Conservation (phyloP, 345 rosid species). For the Aquilaria malaccensis region DNA sequence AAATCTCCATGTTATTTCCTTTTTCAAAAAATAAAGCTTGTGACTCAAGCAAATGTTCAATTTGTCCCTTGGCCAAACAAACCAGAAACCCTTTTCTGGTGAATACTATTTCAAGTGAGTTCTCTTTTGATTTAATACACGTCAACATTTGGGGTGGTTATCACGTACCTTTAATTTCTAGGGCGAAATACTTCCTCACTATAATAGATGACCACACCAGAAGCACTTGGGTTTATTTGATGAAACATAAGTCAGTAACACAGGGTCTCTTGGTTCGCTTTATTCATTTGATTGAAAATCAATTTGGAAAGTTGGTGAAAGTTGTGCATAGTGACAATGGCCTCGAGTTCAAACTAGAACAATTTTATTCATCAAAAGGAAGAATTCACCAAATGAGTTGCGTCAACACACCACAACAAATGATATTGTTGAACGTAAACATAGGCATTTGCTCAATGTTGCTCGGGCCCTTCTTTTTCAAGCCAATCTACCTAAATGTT, state of each 20-base stretch:
- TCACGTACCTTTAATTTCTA: too few relatives aligned
- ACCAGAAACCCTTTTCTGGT: background rate
- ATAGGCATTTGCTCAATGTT: background rate
- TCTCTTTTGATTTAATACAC: background rate
- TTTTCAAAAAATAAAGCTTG: too few relatives aligned
- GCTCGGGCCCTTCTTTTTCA: conserved; percentile 5
- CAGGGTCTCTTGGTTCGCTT: background rate
- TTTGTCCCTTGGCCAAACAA: background rate
- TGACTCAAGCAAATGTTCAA: too few relatives aligned
- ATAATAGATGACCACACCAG: too few relatives aligned
- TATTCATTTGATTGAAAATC: background rate
- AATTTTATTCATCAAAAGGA: background rate
- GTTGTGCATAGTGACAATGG: conserved; percentile 1
- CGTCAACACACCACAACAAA: conserved; percentile 5
- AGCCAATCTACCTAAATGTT: background rate
- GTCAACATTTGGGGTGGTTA: too few relatives aligned
- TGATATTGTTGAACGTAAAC: conserved; percentile 5
- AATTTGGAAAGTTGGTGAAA: background rate
- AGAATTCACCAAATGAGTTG: background rate
- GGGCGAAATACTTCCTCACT: too few relatives aligned
- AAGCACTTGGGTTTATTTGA: background rate
- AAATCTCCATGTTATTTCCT: too few relatives aligned
- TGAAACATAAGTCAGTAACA: background rate
- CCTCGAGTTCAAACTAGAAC: background rate
- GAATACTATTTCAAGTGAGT: background rate